phyloP scores from a whole-genome alignment of 2,329 filamentous ascomycete species.

The Neophaeococcomyces mojaviensis region DNA sequence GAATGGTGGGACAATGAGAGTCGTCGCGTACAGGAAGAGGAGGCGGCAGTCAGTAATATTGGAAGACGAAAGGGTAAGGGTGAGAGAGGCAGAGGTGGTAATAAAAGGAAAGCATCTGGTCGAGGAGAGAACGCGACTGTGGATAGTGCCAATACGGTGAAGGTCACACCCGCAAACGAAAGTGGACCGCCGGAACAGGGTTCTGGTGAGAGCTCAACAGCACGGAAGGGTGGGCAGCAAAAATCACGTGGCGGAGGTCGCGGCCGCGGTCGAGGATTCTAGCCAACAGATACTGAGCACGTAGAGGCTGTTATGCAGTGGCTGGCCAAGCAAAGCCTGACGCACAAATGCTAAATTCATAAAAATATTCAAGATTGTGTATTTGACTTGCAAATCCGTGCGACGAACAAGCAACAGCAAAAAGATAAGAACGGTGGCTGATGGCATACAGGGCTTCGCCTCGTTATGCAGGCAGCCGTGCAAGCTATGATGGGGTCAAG shows the following conservation, averaged over 20 bases:
- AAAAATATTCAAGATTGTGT: neutral
- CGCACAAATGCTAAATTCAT: conserved; percentile 3
- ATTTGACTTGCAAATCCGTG: conserved; percentile 3
- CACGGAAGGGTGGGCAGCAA: conserved; percentile 11
- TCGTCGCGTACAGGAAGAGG: conserved; percentile 59
- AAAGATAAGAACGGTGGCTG: neutral
- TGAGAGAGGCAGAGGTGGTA: conserved; percentile 24
- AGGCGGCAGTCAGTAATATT: conserved; percentile 30
- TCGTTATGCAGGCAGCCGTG: conserved; percentile 7
- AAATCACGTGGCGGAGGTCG: neutral
- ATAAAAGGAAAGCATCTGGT: conserved; percentile 19
- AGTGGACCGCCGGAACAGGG: neutral
- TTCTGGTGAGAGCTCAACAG: conserved; percentile 2
- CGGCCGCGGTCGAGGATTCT: conserved; percentile 1
- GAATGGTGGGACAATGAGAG: conserved; percentile 93
- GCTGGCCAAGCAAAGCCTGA: neutral
- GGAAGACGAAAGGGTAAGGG: conserved; percentile 32
- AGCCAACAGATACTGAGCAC: conserved; percentile 11
- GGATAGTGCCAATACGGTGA: neutral
- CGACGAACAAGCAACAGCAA: neutral
- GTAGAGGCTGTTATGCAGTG: conserved; percentile 3
- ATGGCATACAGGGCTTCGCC: neutral
- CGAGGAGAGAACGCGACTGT: conserved; percentile 14
- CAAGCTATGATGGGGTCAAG: neutral
- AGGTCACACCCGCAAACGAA: neutral